Percentiles rank a stretch among this genome's conserved stretches.
These are phyloP conservation scores for Auriscalpium orientale DNA, from an alignment of 768 basidiomycete species.

Conservation along the genomic window DNA sequence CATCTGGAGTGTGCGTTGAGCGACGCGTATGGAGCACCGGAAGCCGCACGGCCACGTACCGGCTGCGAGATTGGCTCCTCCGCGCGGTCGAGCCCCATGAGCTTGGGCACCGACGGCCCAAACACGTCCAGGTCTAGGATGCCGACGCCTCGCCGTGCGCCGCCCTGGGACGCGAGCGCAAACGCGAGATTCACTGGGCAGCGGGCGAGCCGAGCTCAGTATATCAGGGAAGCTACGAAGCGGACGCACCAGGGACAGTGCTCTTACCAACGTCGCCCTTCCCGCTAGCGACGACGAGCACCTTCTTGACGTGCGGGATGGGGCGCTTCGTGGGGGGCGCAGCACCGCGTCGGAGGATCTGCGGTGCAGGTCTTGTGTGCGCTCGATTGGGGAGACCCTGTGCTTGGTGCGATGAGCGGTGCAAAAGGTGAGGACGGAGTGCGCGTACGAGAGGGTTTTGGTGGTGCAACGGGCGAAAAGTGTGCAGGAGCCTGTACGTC, in stretches of 20 bases:
- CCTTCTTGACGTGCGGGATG: conserved; percentile 69
- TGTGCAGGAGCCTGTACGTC: conserved; percentile 1
- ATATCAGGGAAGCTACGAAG: background rate
- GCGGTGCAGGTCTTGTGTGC: conserved; percentile 31
- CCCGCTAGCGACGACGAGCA: conserved; percentile 82
- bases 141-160: conserved; percentile 55
- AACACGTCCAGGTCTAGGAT: conserved; percentile 94
- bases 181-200: conserved; percentile 73
- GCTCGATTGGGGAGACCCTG: conserved; percentile 24
- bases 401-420: background rate
- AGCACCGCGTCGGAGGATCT: conserved; percentile 48
- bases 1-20: conserved; percentile 30
- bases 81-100: conserved; percentile 79
- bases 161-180: conserved; percentile 45
- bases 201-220: background rate
- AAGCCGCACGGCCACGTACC: conserved; percentile 34
- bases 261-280: conserved; percentile 97
- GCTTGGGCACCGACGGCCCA: conserved; percentile 86
- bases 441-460: conserved; percentile 49
- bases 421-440: conserved; percentile 1
- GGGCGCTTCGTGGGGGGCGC: conserved; percentile 46
- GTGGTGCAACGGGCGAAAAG: conserved; percentile 24
- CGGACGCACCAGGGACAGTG: conserved; percentile 70
- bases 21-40: background rate
- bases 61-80: conserved; percentile 72